These are phyloP conservation scores for Stramenopiles sp. DNA, from an alignment of 352 stramenopile genomes.

Conservation along the genomic window DNA sequence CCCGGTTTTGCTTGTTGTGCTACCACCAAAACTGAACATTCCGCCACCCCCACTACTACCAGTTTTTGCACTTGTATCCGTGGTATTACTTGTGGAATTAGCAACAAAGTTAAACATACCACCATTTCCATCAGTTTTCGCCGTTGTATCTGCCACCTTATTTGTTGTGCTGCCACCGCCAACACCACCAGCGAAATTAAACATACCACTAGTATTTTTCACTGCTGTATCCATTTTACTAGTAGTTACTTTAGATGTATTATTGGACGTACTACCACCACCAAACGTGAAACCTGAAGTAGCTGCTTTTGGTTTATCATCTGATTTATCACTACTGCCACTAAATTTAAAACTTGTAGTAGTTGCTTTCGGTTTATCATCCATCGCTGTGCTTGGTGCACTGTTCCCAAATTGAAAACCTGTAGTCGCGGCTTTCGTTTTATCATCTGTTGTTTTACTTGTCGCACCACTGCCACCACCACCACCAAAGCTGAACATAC, in stretches of 20 bases:
- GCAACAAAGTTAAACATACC: not conserved
- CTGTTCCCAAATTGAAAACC: not conserved
- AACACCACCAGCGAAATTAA: no score
- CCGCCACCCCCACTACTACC: no score
- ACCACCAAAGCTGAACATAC: not conserved
- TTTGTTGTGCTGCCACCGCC: not conserved
- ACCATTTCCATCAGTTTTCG: not conserved
- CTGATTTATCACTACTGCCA: not conserved
- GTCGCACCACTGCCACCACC: no score
- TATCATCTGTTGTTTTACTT: not conserved
- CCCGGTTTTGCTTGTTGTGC: no score
- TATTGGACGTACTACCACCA: no score
- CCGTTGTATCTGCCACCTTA: not conserved
- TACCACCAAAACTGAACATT: not conserved
- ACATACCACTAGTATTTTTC: no score
- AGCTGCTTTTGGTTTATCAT: not conserved
- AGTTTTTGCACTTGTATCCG: not conserved
- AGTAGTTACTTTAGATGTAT: no score
- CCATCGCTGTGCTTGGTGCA: no score
- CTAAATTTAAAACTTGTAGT: not conserved
- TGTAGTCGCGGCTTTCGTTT: not conserved
- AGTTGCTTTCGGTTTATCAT: no score
- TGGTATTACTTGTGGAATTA: not conserved
- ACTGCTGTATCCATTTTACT: no score
- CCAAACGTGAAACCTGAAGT: not conserved